Conservation (phyloP, 2,329 filamentous ascomycete genomes). For the Aspergillus latus region DNA sequence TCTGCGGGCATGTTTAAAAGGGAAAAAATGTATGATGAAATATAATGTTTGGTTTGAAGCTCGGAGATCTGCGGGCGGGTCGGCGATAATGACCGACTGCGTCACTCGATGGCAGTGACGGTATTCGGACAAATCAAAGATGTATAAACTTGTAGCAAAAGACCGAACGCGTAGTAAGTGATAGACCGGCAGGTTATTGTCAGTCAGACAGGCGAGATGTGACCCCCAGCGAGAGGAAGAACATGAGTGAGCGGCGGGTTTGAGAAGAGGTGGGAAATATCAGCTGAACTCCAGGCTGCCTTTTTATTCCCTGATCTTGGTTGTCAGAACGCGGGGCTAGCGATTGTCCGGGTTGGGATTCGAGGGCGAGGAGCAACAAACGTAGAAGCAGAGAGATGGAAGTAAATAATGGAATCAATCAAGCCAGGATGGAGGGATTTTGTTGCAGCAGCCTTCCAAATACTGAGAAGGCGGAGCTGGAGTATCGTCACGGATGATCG, state of each 20-base stretch:
- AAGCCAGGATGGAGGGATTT: not conserved
- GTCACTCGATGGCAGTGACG: not conserved
- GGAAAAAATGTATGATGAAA: not conserved
- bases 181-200: not conserved
- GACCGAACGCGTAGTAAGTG: not conserved
- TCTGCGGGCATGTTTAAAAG: conserved; percentile 45
- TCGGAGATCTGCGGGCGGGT: conserved; percentile 15
- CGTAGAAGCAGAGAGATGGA: not conserved
- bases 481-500: not conserved
- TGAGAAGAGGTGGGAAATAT: conserved; percentile 3
- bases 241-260: conserved; percentile 10
- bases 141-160: not conserved
- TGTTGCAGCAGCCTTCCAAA: not conserved
- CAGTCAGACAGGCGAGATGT: conserved; percentile 8
- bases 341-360: not conserved
- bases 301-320: conserved; percentile 6
- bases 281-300: conserved; percentile 3
- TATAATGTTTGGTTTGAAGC: conserved; percentile 4
- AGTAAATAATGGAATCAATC: too few species aligned
- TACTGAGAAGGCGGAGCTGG: not conserved
- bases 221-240: conserved; percentile 9
- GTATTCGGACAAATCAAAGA: not conserved
- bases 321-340: not conserved
- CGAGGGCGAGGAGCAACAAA: not conserved
- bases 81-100: conserved; percentile 8